Conservation (phyloP, 192 early-diverging fungal genomes). For the Backusella luteola region DNA sequence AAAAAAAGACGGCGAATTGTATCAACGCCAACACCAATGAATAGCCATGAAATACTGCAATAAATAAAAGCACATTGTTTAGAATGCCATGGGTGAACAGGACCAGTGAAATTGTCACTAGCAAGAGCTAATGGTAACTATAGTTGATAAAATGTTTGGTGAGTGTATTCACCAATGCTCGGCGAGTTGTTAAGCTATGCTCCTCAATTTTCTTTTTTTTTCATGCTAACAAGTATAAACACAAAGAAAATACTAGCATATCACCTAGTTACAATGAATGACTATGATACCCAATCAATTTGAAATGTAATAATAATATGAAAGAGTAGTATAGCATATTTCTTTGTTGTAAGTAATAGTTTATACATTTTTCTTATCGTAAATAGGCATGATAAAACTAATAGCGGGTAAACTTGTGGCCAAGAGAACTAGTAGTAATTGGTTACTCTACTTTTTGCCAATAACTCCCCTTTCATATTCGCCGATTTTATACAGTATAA, state of each 20-base stretch:
- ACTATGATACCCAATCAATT: not conserved
- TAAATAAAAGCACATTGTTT: not conserved
- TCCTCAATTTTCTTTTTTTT: not conserved
- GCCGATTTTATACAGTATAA: not conserved
- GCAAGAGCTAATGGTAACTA: not conserved
- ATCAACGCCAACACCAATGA: not conserved
- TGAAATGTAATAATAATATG: not conserved
- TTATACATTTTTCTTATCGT: not conserved
- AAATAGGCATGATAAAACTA: not conserved
- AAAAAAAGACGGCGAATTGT: not conserved
- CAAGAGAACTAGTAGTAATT: not conserved
- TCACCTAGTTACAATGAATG: not conserved
- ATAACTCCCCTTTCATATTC: not conserved
- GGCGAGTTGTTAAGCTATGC: not conserved
- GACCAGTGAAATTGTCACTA: not conserved
- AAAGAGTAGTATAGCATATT: not conserved
- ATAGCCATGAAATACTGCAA: not conserved
- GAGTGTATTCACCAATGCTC: not conserved
- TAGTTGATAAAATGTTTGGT: not conserved
- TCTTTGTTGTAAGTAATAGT: not conserved
- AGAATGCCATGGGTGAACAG: not conserved
- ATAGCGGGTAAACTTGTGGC: not conserved
- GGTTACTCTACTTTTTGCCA: not conserved
- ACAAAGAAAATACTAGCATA: not conserved
- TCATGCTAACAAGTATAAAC: not conserved